Evolutionary conservation across 306 rosid species (phyloP).

Genomic region (Quercus suber): DNA sequence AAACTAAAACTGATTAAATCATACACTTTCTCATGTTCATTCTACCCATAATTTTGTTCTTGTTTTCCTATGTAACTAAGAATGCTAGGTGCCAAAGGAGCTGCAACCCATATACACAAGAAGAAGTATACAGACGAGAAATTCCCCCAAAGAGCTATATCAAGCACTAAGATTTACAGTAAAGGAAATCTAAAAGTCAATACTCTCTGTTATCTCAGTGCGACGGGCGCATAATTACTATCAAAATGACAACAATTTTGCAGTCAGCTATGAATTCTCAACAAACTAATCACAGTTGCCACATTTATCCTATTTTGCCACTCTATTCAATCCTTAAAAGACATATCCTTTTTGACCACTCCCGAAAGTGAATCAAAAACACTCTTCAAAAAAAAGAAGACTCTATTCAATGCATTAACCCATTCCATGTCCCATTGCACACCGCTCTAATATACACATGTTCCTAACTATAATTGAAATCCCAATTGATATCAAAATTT

Average conservation of each 20-base stretch:
- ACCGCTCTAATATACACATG: neutral
- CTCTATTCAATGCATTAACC: neutral
- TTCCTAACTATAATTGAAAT: neutral
- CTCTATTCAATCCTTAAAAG: too few species aligned
- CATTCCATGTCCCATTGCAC: neutral
- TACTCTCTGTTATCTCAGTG: too few species aligned
- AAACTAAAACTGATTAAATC: conserved; percentile 1
- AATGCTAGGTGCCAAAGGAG: neutral
- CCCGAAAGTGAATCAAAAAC: neutral
- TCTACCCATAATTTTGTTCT: neutral
- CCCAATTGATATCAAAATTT: neutral
- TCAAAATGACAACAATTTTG: too few species aligned
- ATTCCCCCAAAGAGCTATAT: neutral
- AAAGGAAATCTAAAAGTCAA: neutral
- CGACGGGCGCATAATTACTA: too few species aligned
- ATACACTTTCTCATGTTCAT: neutral
- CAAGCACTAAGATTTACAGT: neutral
- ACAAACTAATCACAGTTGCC: too few species aligned
- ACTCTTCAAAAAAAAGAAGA: neutral
- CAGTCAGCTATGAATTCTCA: too few species aligned
- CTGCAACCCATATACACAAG: neutral
- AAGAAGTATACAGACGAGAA: neutral
- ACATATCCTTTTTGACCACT: neutral
- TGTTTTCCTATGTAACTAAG: neutral
- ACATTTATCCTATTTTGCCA: too few species aligned